Percentiles rank a stretch among this genome's conserved stretches.
Evolutionary conservation across 2,329 filamentous ascomycete species (phyloP).

Genomic region (Fusarium falciforme): DNA sequence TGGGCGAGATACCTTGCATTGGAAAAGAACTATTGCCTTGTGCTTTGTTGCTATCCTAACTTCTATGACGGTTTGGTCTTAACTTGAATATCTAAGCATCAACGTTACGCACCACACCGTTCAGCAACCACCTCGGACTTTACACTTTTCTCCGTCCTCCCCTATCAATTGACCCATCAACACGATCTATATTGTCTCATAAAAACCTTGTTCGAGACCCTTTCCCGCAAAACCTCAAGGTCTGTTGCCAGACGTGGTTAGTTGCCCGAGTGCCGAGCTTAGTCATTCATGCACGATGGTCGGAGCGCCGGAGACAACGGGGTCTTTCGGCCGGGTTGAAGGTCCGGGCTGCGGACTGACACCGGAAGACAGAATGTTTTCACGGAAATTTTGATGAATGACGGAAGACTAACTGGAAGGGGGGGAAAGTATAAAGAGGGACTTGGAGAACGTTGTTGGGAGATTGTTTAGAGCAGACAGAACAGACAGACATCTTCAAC

Average conservation of each 20-base stretch:
- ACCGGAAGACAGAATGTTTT: neutral
- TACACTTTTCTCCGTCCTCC: neutral
- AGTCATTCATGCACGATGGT: conserved; percentile 34
- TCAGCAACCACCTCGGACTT: neutral
- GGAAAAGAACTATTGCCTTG: conserved; percentile 10
- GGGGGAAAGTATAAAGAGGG: conserved; percentile 12
- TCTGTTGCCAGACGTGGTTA: neutral
- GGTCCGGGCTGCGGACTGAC: neutral
- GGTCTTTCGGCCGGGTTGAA: conserved; percentile 13
- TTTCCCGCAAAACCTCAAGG: neutral
- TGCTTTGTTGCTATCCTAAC: too few relatives aligned
- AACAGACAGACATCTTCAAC: neutral
- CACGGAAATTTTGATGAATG: neutral
- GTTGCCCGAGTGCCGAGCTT: conserved; percentile 9
- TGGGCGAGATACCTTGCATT: conserved; percentile 35
- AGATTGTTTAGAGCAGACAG: neutral
- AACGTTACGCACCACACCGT: neutral
- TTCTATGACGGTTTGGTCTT: neutral
- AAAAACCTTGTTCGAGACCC: neutral
- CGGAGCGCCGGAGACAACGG: conserved; percentile 24
- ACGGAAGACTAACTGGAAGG: neutral
- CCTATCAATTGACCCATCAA: neutral
- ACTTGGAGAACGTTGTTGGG: neutral
- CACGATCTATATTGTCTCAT: neutral
- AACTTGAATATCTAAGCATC: neutral